phyloP scores from a whole-genome alignment of 306 rosid genomes.

The Cucumis hystrix region DNA sequence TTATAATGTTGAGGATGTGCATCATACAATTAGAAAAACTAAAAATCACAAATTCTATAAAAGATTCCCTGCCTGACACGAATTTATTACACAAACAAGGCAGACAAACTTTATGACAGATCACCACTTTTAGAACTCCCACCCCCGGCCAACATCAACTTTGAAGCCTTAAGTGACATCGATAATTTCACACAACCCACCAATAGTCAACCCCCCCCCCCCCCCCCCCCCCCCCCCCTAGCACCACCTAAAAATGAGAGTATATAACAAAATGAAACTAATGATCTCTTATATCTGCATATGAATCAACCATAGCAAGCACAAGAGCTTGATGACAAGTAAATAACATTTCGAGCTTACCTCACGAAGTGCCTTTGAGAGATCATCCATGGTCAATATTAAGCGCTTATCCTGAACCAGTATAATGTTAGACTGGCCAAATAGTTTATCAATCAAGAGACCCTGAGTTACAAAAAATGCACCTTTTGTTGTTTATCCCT shows the following conservation, averaged over 20 bases:
- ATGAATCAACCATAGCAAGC: background rate
- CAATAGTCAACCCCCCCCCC: too few relatives aligned
- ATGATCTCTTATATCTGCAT: background rate
- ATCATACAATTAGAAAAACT: background rate
- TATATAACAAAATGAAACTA: background rate
- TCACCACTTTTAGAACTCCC: background rate
- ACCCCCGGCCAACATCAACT: background rate
- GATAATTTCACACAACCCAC: too few relatives aligned
- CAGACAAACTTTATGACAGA: background rate
- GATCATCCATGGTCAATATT: constrained; percentile 14
- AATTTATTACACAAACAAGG: background rate
- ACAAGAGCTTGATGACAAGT: background rate
- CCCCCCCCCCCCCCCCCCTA: too few relatives aligned
- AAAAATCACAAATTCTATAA: background rate
- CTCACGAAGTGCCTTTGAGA: constrained; percentile 13
- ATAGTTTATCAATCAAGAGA: background rate
- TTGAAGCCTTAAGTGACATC: background rate
- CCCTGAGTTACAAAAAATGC: background rate
- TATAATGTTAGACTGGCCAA: constrained; percentile 10
- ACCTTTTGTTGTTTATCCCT: constrained; percentile 96
- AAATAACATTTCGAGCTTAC: background rate
- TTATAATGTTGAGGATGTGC: background rate
- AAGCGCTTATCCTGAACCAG: constrained; percentile 66
- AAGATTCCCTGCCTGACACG: background rate
- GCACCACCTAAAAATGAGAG: background rate